Conservation (phyloP, 352 stramenopile genomes). For the Phytophthora pinifolia region DNA sequence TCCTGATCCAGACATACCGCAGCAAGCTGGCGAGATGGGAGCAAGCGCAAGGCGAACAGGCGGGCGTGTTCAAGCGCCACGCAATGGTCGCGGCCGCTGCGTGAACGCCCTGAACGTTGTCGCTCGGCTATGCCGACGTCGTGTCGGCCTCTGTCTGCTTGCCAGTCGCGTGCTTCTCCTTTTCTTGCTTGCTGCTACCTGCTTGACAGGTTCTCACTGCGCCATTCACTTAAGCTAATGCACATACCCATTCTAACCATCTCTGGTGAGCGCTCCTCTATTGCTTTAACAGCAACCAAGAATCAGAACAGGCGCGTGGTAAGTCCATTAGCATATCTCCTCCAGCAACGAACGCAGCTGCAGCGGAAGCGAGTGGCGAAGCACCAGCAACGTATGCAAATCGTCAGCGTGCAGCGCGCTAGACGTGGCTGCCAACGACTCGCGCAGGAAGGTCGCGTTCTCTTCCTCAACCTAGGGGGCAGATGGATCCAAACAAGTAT, state of each 20-base stretch:
- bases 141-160: slow-evolving; percentile 2
- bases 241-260: slow-evolving; percentile 6
- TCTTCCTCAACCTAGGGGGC: slow-evolving; percentile 57
- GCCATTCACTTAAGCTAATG: slow-evolving; percentile 18
- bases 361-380: slow-evolving; percentile 51
- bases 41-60: slow-evolving; percentile 55
- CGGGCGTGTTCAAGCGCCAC: slow-evolving; percentile 75
- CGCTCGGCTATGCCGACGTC: slow-evolving; percentile 15
- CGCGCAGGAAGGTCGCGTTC: slow-evolving; percentile 58
- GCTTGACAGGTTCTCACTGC: slow-evolving; percentile 4
- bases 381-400: slow-evolving; percentile 58
- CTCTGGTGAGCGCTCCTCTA: slow-evolving; percentile 3
- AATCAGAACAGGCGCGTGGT: background rate
- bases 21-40: slow-evolving; percentile 72
- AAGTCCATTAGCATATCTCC: slow-evolving; percentile 28
- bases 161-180: slow-evolving; percentile 8
- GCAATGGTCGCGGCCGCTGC: slow-evolving; percentile 52
- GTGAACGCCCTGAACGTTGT: slow-evolving; percentile 30
- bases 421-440: slow-evolving; percentile 48
- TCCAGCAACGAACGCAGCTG: slow-evolving; percentile 42
- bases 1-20: slow-evolving; percentile 77
- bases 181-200: slow-evolving; percentile 16
- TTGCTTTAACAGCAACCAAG: slow-evolving; percentile 10
- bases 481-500: slow-evolving; percentile 8
- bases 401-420: slow-evolving; percentile 64